Evolutionary conservation across 129 eudicot genomes (phyloP).

Genomic region (Helichrysum umbraculigerum): DNA sequence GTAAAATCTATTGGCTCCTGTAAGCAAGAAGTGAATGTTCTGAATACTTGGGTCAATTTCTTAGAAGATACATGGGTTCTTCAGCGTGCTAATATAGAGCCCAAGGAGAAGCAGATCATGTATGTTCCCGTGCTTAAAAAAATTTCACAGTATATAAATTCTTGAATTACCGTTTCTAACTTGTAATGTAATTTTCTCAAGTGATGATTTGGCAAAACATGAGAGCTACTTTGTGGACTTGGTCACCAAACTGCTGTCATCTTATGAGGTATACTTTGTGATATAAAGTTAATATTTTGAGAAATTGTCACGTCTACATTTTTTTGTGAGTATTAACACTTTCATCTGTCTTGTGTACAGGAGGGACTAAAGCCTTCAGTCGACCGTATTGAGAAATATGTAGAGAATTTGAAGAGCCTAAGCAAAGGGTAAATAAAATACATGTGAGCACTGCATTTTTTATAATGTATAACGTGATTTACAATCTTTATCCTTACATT

Average conservation of each 20-base stretch:
- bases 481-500: background rate
- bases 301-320: background rate
- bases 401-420: slow-evolving; percentile 71
- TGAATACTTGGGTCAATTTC: slow-evolving; percentile 90
- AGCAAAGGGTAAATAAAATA: slow-evolving; percentile 54
- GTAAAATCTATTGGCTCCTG: slow-evolving; percentile 74
- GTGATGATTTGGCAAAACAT: slow-evolving; percentile 81
- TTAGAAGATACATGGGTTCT: slow-evolving; percentile 95
- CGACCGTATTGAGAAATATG: slow-evolving; percentile 71
- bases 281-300: background rate
- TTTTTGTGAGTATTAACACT: slow-evolving; percentile 7
- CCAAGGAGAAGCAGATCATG: slow-evolving; percentile 75
- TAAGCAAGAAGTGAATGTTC: slow-evolving; percentile 74
- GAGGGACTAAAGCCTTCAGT: slow-evolving; percentile 75
- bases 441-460: background rate
- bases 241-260: slow-evolving; percentile 70
- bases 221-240: slow-evolving; percentile 75
- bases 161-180: slow-evolving; percentile 17
- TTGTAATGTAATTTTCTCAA: slow-evolving; percentile 27
- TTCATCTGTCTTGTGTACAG: slow-evolving; percentile 38
- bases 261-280: slow-evolving; percentile 59
- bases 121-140: slow-evolving; percentile 30
- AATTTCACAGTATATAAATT: background rate
- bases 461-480: background rate
- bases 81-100: slow-evolving; percentile 66